Evolutionary conservation across 2,329 filamentous ascomycete species (phyloP).

Genomic region (Nigrospora sphaerica): DNA sequence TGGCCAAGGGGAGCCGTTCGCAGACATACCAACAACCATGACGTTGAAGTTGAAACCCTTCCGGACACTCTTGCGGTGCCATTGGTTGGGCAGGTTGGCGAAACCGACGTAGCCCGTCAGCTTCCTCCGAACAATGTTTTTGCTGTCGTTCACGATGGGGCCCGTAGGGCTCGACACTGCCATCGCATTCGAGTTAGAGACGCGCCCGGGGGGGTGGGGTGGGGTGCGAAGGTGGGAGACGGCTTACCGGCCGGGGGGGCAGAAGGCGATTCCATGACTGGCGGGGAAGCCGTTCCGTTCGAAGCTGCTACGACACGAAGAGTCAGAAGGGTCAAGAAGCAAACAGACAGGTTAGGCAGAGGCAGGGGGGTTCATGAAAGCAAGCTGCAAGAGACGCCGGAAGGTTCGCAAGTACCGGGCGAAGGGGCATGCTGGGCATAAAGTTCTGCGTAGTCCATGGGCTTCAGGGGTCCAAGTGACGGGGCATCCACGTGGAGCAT

Average conservation of each 20-base stretch:
- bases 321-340: slow-evolving; percentile 1
- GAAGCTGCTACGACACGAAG: slow-evolving; percentile 23
- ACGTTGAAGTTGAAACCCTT: slow-evolving; percentile 99
- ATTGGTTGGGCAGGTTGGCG: slow-evolving; percentile 97
- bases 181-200: slow-evolving; percentile 19
- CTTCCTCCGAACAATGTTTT: slow-evolving; percentile 97
- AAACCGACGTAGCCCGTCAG: slow-evolving; percentile 98
- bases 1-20: neutral
- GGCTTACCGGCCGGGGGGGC: slow-evolving; percentile 5
- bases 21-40: slow-evolving; percentile 90
- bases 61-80: slow-evolving; percentile 99
- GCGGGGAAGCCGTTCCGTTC: slow-evolving; percentile 25
- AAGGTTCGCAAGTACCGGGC: slow-evolving; percentile 13
- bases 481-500: slow-evolving; percentile 47
- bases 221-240: neutral
- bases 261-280: slow-evolving; percentile 13
- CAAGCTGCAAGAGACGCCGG: slow-evolving; percentile 16
- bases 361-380: slow-evolving; percentile 7
- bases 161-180: slow-evolving; percentile 28
- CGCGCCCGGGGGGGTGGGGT: too few relatives aligned
- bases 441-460: slow-evolving; percentile 41
- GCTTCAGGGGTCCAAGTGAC: slow-evolving; percentile 34
- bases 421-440: slow-evolving; percentile 19
- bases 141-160: slow-evolving; percentile 58
- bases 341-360: slow-evolving; percentile 26